phyloP scores from a whole-genome alignment of 331 rosid genomes.

The Pyrus hybrid region DNA sequence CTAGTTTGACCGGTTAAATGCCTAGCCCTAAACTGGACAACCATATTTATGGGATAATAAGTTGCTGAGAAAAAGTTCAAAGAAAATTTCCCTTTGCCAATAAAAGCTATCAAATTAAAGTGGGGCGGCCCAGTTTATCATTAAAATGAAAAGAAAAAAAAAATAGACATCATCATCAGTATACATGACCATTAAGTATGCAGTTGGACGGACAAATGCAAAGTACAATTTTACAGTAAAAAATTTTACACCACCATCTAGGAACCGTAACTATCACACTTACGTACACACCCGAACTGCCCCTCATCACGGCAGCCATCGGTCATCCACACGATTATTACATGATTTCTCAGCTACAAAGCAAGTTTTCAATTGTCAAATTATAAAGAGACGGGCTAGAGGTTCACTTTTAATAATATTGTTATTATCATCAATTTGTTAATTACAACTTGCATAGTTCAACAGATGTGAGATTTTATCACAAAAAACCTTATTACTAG shows the following conservation, averaged over 20 bases:
- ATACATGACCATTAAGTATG: not conserved
- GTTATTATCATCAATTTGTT: no score
- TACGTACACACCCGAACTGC: not conserved
- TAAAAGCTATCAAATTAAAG: no score
- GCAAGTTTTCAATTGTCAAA: constrained; percentile 7
- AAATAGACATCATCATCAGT: no score
- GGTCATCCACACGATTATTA: not conserved
- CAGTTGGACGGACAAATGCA: not conserved
- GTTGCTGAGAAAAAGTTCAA: no score
- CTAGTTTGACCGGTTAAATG: not conserved
- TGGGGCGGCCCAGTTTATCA: no score
- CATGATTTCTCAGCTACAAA: not conserved
- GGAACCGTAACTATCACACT: not conserved
- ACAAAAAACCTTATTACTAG: no score
- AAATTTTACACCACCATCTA: not conserved
- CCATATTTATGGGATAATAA: not conserved
- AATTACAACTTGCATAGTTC: no score
- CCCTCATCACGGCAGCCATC: constrained; percentile 7
- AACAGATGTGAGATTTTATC: no score
- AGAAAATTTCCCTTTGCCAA: no score
- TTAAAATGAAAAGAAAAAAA: no score
- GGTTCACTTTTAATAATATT: no score
- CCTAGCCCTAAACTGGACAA: not conserved
- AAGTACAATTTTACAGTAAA: not conserved
- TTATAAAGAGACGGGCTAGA: not conserved